Conservation (phyloP, 2,329 filamentous ascomycete species). For the Claviceps fusiformis region DNA sequence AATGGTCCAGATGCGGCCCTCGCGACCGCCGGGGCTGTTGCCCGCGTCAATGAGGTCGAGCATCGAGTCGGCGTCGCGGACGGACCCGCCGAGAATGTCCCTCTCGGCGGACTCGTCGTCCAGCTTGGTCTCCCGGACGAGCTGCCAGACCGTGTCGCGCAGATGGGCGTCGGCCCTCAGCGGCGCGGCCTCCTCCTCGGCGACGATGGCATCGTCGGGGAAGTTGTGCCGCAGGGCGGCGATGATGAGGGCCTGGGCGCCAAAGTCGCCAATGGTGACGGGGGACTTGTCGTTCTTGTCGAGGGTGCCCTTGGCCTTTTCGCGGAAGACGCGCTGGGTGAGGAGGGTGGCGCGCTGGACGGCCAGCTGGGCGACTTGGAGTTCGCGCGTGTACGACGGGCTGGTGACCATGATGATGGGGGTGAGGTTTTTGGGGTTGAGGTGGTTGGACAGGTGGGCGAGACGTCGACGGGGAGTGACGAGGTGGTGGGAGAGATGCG, state of each 20-base stretch:
- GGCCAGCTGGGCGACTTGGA: slow-evolving; percentile 72
- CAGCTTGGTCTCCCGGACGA: slow-evolving; percentile 62
- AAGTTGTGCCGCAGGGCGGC: slow-evolving; percentile 80
- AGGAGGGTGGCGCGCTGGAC: slow-evolving; percentile 61
- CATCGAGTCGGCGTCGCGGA: slow-evolving; percentile 52
- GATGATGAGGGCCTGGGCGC: slow-evolving; percentile 93
- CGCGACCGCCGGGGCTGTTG: slow-evolving; percentile 55
- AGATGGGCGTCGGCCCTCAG: slow-evolving; percentile 60
- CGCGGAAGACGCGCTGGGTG: slow-evolving; percentile 46
- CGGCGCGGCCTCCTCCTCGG: slow-evolving; percentile 80
- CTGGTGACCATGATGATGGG: slow-evolving; percentile 21
- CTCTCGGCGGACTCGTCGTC: slow-evolving; percentile 38
- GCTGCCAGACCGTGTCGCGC: slow-evolving; percentile 60
- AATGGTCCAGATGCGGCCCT: slow-evolving; percentile 83
- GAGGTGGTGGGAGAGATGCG: background rate
- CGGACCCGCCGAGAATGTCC: slow-evolving; percentile 55
- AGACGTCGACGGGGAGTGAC: background rate
- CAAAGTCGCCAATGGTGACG: slow-evolving; percentile 96
- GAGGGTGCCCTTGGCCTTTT: slow-evolving; percentile 87
- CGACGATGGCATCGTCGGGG: slow-evolving; percentile 80
- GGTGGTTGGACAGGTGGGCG: background rate
- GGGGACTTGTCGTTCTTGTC: slow-evolving; percentile 87
- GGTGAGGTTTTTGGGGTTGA: background rate
- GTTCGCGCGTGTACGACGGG: slow-evolving; percentile 57
- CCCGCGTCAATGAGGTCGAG: slow-evolving; percentile 54